Evolutionary conservation across 148 eudicot species (phyloP).

Genomic region (Vaccinium macrocarpon): DNA sequence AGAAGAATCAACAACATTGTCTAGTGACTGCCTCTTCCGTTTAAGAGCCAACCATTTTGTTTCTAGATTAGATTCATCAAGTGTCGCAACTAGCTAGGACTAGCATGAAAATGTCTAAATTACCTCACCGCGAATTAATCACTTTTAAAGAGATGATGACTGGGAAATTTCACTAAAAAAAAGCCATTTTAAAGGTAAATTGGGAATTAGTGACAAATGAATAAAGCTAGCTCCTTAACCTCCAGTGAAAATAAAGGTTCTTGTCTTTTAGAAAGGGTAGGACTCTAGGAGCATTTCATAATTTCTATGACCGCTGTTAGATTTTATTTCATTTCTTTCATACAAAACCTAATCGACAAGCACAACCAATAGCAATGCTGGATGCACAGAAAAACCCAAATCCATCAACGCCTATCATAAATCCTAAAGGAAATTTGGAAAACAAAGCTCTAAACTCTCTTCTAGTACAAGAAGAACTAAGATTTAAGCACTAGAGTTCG

Average conservation of each 20-base stretch:
- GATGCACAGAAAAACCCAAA: not conserved
- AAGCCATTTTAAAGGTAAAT: not conserved
- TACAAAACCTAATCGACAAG: not conserved
- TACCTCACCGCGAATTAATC: not conserved
- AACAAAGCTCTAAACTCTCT: not conserved
- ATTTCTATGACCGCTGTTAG: not conserved
- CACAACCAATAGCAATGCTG: not conserved
- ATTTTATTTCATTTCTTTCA: not conserved
- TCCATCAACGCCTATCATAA: not conserved
- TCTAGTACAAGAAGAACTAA: not conserved
- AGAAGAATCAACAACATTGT: not conserved
- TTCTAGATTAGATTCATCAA: not conserved
- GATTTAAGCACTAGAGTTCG: not conserved
- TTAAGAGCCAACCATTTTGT: not conserved
- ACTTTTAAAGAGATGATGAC: not conserved
- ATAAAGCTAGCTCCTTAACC: not conserved
- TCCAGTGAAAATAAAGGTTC: not conserved
- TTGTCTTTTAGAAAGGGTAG: not conserved
- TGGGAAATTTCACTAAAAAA: not conserved
- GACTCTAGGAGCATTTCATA: not conserved
- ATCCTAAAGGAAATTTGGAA: not conserved
- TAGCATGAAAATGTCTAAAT: not conserved
- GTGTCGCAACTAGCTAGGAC: not conserved
- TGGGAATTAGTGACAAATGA: not conserved
- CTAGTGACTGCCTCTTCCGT: not conserved